Base-by-base conservation (phyloP, 306 rosid species). In the Sphenostylis stenocarpa region DNA sequence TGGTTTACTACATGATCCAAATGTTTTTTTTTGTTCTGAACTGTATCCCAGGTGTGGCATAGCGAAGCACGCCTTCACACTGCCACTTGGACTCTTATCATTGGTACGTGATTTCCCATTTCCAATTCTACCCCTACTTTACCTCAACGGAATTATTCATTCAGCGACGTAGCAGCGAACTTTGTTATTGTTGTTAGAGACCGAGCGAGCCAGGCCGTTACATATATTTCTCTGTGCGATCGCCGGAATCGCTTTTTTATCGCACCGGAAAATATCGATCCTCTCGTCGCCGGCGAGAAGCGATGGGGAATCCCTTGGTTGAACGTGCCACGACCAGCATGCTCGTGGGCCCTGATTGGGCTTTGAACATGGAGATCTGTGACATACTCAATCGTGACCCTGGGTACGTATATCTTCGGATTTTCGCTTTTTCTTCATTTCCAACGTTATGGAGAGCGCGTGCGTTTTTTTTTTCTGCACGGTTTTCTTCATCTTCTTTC, bases 321-420 rank as follows among this genome's bases (percentile, higher is more conserved):
- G 99, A 89, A 57, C 94, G 98, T 77, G 99, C 98, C 79, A 90
- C 98, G 60, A 93, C 89, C 88, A 96, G 88, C 86, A 81, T 88
- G 96, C 96, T 96, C 64, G 84, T 96, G 69, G 99, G 99, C 70
- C 99, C 99, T 79, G 99, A 96, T 81, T 96, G 99, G 99, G 98
- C 98, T 57, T 88, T 88, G 98, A 96, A 96, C 85, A 77, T 96
- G 76, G 99, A 96, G 92, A 96, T 96, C 91, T 96, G 99, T 79
- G 98, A 96, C 80, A 81, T 89, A 72, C 91, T 93, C 81, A 96
- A 91, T 71, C 94, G 89, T 12, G 97, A 91, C 68, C 97, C 93
- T 70, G 94, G 89, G 98, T 96, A 87, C 24, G 93, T 68, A n/a
- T 67, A 45, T 61, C 83, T 34, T 67, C 38, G n/a, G 72, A 65